Evolutionary conservation across 2,329 filamentous ascomycete species (phyloP), one percentile per base, ranked within the genome.

Genomic region (Orbilia blumenaviensis): DNA sequence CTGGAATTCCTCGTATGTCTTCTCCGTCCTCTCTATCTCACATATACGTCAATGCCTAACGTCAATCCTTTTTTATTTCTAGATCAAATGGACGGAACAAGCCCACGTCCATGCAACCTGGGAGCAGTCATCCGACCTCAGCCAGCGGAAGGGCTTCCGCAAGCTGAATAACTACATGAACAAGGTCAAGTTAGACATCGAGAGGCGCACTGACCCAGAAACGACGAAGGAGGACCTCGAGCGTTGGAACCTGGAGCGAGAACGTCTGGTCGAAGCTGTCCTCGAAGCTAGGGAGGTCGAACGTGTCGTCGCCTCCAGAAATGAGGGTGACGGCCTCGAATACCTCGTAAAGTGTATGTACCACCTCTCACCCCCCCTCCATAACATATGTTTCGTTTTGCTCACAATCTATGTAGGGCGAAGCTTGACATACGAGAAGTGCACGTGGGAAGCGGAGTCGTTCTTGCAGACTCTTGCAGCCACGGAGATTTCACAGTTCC

Each of bases 71-170:
- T n/a, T n/a, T n/a, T n/a, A n/a, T n/a, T 32, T n/a, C 7, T 88
- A 90, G 83, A 93, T 99, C 83, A 99, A 99, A 85, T 99, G 96
- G 95, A 92, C 97, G 83, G 92, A 91, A 79, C 92, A 93, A 83
- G 96, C 95, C 9, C 93, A 99, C 82, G 90, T 96, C 80, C 95
- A 99, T 84, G 92, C 96, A 68, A 96, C 93, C 0, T 99, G 95
- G 94, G 94, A 98, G 83, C 90, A 89, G 0, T 90, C 90, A 73
- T 89, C 92, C 66, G 88, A 86, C 18, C 88, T 97, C 27, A 87
- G 89, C 23, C 88, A 89, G n/a, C 91, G 90, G 81, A 92, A 92
- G 77, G 94, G 95, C 76, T 90, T 91, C 79, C 92, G 94, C 56
- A 93, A 94, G 72, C 87, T 99, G 6, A 95, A 98, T 81, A 99